Evolutionary conservation across 106 monocot genomes (phyloP), one percentile per base, ranked within the genome.

Genomic region (Platanthera guangdongensis): DNA sequence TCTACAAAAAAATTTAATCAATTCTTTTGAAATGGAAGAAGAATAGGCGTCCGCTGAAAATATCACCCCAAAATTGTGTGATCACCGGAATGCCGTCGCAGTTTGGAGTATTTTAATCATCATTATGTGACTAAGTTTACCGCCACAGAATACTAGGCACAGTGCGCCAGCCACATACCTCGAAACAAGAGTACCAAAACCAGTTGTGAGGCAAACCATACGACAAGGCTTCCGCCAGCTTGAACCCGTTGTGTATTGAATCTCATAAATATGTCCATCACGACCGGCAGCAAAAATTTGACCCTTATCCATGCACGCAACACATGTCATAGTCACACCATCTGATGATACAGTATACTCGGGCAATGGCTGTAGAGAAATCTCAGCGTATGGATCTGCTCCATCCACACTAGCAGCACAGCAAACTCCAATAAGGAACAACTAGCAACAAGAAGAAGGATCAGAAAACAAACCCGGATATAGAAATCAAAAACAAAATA

Each of bases 221-320:
- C 91, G 85, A 64, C 93, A 97, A 63, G 85, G 84, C 73, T 97
- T 97, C 65, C 84, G 86, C 97, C 97, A 97, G 9, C 84, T 86
- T 57, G 97, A 91, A 19, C 97, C 94, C 81, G 83, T 81, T 70
- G 91, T 77, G 78, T 94, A 97, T 52, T 87, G 86, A 50, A 97
- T 78, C 74, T 97, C 94, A 82, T 97, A 97, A 12, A 97, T 88
- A 67, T 97, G 93, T 4, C 97, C 94, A 84, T 97, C 91, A 62
- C 94, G 94, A n/a, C 94, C 97, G 71, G 97, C 82, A 39, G 94
- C 72, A 64, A 86, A 97, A 81, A 94, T 94, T 25, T 84, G 89
- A 39, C 97, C 97, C 50, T 83, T 89, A 11, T 94, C 83, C 16
- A 86, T 89, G 76, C 89, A 94, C 45, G 91, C 73, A 73, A 97